Percentiles rank a stretch among this genome's conserved stretches.
These are phyloP conservation scores for Entomortierella lignicola DNA, from an alignment of 192 early-diverging fungal species.

Conservation along the genomic window DNA sequence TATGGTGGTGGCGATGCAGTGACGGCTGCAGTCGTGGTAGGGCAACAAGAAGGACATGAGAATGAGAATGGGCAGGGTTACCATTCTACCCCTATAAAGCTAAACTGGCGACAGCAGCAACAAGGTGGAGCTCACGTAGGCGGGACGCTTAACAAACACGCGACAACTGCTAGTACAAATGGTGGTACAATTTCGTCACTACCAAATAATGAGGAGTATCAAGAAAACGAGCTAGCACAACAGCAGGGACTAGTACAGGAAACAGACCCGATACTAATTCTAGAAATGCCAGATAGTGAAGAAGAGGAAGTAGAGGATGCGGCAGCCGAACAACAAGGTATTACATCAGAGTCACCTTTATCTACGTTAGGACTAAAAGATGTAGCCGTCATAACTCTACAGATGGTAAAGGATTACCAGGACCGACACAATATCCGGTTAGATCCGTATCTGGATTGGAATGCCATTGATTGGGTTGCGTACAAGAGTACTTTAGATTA, in stretches of 20 bases:
- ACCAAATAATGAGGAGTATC: background rate
- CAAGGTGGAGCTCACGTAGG: conserved; percentile 5
- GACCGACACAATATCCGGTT: conserved; percentile 39
- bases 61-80: conserved; percentile 17
- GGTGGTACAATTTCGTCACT: background rate
- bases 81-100: background rate
- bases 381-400: conserved; percentile 48
- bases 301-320: conserved; percentile 5
- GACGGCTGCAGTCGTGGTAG: background rate
- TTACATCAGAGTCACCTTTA: background rate
- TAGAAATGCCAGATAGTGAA: conserved; percentile 39
- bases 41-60: conserved; percentile 5
- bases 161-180: too few relatives aligned
- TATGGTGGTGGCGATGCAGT: conserved; percentile 10
- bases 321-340: background rate
- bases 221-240: background rate
- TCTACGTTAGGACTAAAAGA: conserved; percentile 8
- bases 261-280: conserved; percentile 27
- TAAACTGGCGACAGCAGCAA: conserved; percentile 5
- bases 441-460: conserved; percentile 38
- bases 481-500: conserved; percentile 28
- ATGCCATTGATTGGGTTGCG: conserved; percentile 40
- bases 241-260: conserved; percentile 1
- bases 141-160: background rate
- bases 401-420: conserved; percentile 51